phyloP scores from a whole-genome alignment of 2,329 filamentous ascomycete genomes.

The Sarocladium brachiariae region DNA sequence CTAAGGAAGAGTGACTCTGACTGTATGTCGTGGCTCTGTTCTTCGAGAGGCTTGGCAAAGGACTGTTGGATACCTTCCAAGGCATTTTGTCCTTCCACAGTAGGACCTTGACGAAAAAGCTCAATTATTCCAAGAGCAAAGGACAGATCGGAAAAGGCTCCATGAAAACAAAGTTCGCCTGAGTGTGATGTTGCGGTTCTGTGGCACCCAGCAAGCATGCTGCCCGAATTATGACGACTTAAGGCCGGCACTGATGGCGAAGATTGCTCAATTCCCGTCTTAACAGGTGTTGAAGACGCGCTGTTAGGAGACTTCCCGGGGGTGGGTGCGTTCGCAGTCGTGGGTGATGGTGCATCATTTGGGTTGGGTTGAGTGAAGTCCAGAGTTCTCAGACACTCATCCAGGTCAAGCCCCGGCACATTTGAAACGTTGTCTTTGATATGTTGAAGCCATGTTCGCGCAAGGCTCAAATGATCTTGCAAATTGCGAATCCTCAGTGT shows the following conservation, averaged over 20 bases:
- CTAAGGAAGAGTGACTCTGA: background rate
- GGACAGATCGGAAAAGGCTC: constrained; percentile 9
- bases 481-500: constrained; percentile 10
- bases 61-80: background rate
- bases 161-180: constrained; percentile 9
- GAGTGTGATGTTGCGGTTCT: background rate
- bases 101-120: background rate
- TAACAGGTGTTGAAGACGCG: background rate
- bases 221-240: background rate
- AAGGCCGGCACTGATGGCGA: background rate
- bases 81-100: background rate
- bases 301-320: background rate
- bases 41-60: constrained; percentile 1
- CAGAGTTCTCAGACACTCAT: constrained; percentile 9
- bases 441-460: constrained; percentile 10
- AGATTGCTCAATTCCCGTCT: background rate
- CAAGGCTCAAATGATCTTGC: constrained; percentile 10
- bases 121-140: constrained; percentile 10
- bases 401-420: constrained; percentile 10
- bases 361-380: constrained; percentile 9
- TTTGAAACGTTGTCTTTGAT: constrained; percentile 1
- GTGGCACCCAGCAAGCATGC: constrained; percentile 7
- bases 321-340: background rate
- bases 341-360: background rate
- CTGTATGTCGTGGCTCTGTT: background rate